Conservation (phyloP, 768 basidiomycete genomes). For the Pisolithus microcarpus region DNA sequence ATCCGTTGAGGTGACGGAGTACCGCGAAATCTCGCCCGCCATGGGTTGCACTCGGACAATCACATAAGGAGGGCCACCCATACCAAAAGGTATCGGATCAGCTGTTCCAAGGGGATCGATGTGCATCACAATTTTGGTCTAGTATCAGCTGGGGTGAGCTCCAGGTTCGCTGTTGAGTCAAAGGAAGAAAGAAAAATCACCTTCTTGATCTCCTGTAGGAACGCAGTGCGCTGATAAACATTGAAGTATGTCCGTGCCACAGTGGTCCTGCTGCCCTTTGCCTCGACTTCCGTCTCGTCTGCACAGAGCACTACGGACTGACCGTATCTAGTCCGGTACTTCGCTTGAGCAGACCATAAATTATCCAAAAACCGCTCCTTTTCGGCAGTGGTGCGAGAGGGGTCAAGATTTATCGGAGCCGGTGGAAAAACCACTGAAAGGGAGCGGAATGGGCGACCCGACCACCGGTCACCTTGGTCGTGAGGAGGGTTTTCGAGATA, state of each 20-base stretch:
- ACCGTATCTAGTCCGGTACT: conserved; percentile 62
- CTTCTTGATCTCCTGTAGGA: conserved; percentile 73
- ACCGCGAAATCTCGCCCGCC: conserved; percentile 76
- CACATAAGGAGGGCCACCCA: conserved; percentile 65
- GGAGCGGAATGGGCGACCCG: conserved; percentile 76
- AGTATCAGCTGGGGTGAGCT: conserved; percentile 6
- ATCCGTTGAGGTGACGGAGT: conserved; percentile 67
- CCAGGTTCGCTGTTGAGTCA: background rate
- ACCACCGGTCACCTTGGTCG: conserved; percentile 83
- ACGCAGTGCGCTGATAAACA: conserved; percentile 76
- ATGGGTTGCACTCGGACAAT: conserved; percentile 77
- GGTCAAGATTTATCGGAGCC: conserved; percentile 56
- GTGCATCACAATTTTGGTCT: conserved; percentile 87
- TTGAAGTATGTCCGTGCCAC: conserved; percentile 83
- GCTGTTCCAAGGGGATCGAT: conserved; percentile 72
- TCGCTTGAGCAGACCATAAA: conserved; percentile 83
- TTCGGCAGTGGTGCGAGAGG: conserved; percentile 52
- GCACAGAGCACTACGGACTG: conserved; percentile 68
- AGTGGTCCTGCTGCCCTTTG: conserved; percentile 50
- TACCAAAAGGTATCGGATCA: conserved; percentile 71
- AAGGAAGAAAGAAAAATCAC: conserved; percentile 31
- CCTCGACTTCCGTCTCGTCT: conserved; percentile 72
- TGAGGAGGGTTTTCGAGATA: conserved; percentile 78
- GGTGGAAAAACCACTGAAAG: conserved; percentile 75
- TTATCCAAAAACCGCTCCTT: conserved; percentile 84